Conservation (phyloP, 176 grass and related monocot species). For the Zea mays region DNA sequence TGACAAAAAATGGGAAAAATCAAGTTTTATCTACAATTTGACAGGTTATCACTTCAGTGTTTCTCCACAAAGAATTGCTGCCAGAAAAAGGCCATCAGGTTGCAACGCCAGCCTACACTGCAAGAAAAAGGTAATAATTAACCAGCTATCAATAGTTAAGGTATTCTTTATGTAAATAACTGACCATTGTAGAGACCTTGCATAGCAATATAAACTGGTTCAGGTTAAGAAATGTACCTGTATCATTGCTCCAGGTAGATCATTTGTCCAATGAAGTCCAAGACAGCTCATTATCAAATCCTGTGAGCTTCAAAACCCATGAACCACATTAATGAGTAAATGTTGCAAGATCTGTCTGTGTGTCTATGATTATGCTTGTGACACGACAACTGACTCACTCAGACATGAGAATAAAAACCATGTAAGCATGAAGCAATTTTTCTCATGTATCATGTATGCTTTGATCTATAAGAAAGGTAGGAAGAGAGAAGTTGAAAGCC, state of each 20-base stretch:
- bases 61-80: too few species aligned
- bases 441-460: background rate
- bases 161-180: background rate
- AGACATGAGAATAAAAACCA: constrained; percentile 11
- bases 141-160: constrained; percentile 27
- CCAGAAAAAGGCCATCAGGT: too few species aligned
- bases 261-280: constrained; percentile 99
- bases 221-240: constrained; percentile 47
- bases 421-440: background rate
- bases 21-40: too few species aligned
- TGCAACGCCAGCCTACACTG: constrained; percentile 92
- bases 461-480: background rate
- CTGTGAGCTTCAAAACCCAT: constrained; percentile 73
- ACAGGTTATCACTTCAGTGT: too few species aligned
- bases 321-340: too few species aligned
- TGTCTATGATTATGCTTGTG: background rate
- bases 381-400: background rate
- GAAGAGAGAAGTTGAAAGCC: background rate
- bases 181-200: constrained; percentile 5
- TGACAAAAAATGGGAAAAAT: too few species aligned
- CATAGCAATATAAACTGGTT: background rate
- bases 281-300: constrained; percentile 90
- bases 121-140: constrained; percentile 32
- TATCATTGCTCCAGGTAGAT: constrained; percentile 97
- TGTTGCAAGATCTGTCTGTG: background rate